These are phyloP conservation scores for Cryphonectria carpinicola DNA, from an alignment of 2,329 filamentous ascomycete species.

Conservation along the genomic window DNA sequence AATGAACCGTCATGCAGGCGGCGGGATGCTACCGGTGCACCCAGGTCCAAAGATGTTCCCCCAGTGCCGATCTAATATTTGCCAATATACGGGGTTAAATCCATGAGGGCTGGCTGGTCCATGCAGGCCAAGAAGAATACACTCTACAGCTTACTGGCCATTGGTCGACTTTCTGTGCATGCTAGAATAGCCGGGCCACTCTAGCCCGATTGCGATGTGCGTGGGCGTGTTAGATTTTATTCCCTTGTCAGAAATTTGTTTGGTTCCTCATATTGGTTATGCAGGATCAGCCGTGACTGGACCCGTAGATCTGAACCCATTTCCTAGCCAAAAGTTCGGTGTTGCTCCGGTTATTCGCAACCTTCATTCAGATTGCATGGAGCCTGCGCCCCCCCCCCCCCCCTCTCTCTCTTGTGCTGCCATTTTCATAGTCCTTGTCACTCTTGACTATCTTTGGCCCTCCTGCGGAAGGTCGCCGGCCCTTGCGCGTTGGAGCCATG, in stretches of 20 bases:
- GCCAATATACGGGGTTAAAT: not conserved
- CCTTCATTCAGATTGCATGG: not conserved
- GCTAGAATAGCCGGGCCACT: not conserved
- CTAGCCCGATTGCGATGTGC: not conserved
- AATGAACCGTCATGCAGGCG: not conserved
- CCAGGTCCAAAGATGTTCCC: not conserved
- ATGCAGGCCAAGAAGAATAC: not conserved
- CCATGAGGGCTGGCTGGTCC: not conserved
- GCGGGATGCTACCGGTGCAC: not conserved
- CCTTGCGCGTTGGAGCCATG: not conserved
- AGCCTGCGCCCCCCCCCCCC: too few species aligned
- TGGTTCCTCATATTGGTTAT: slow-evolving; percentile 13
- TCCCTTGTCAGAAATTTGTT: not conserved
- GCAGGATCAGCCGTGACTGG: not conserved
- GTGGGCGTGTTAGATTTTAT: not conserved
- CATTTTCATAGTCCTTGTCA: not conserved
- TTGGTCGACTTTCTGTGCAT: not conserved
- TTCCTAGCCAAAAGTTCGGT: not conserved
- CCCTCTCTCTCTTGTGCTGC: too few species aligned
- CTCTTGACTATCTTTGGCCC: not conserved
- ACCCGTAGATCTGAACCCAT: slow-evolving; percentile 1
- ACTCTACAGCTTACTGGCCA: not conserved
- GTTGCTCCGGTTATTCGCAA: not conserved
- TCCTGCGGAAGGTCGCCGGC: not conserved
- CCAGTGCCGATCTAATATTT: not conserved